phyloP scores from a whole-genome alignment of 805 yeast genomes.

The Suhomyces pyralidae region DNA sequence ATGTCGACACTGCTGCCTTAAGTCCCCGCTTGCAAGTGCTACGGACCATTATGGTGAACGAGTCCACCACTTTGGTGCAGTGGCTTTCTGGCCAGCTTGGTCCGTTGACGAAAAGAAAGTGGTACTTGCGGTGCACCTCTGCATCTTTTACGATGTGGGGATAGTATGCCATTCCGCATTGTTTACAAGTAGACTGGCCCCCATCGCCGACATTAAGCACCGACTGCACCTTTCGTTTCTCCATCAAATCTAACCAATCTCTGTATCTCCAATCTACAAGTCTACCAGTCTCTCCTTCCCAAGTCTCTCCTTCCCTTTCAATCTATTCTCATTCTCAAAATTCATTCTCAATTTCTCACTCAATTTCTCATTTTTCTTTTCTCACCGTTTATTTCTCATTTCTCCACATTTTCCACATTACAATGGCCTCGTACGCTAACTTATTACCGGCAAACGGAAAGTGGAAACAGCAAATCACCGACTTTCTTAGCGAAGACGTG shows the following conservation, averaged over 20 bases:
- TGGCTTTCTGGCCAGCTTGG: slow-evolving; percentile 40
- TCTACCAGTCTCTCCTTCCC: too few species aligned
- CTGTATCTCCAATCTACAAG: too few species aligned
- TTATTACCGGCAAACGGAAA: slow-evolving; percentile 70
- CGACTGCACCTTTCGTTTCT: slow-evolving; percentile 15
- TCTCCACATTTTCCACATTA: background rate
- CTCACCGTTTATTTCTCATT: background rate
- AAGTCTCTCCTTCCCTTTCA: too few species aligned
- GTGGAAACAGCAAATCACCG: slow-evolving; percentile 78
- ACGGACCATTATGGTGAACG: background rate
- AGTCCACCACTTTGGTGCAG: background rate
- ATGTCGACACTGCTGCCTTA: background rate
- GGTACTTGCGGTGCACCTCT: slow-evolving; percentile 52
- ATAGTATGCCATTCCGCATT: slow-evolving; percentile 55
- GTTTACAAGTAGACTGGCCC: slow-evolving; percentile 34
- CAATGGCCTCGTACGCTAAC: slow-evolving; percentile 38
- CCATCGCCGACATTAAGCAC: slow-evolving; percentile 7
- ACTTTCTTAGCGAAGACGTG: slow-evolving; percentile 81
- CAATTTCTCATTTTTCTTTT: background rate
- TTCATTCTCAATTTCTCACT: too few species aligned
- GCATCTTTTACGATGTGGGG: slow-evolving; percentile 40
- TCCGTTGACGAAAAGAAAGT: slow-evolving; percentile 48
- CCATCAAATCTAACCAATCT: background rate
- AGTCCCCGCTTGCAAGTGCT: background rate
- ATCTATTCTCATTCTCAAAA: too few species aligned